A percentile compares a stretch with the other conserved stretches of the same genome.
phyloP scores from a whole-genome alignment of 306 rosid species.

The Fragaria nilgerrensis region DNA sequence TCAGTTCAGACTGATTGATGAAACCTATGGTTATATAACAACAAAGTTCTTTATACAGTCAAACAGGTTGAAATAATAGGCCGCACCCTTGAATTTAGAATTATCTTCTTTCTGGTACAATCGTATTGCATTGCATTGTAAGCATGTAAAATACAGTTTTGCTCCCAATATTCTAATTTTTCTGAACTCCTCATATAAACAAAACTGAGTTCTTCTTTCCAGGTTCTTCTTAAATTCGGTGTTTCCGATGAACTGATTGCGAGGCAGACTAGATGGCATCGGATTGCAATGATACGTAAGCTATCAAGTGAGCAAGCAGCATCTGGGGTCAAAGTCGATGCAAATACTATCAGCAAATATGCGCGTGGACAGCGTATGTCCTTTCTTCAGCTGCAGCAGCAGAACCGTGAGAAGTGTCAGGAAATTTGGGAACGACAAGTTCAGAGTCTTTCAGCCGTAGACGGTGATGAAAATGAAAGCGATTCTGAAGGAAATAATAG shows the following conservation, averaged over 20 bases:
- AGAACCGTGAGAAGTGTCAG: constrained; percentile 96
- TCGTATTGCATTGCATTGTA: neutral
- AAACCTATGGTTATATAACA: neutral
- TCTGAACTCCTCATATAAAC: neutral
- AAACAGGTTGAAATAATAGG: neutral
- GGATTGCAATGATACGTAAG: constrained; percentile 98
- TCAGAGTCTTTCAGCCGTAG: constrained; percentile 74
- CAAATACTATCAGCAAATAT: constrained; percentile 89
- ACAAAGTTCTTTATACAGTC: neutral
- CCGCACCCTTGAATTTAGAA: neutral
- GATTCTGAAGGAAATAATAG: constrained; percentile 94
- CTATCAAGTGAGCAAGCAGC: constrained; percentile 98
- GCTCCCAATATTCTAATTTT: constrained; percentile 16
- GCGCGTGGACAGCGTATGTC: constrained; percentile 99
- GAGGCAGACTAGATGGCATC: constrained; percentile 95
- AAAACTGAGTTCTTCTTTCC: constrained; percentile 18
- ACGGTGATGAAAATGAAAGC: constrained; percentile 82
- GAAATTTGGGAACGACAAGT: constrained; percentile 95
- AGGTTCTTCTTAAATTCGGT: constrained; percentile 93
- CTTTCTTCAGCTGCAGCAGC: constrained; percentile 97
- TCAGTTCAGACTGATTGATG: neutral
- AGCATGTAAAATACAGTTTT: neutral
- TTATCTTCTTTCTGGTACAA: neutral
- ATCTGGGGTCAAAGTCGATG: constrained; percentile 93
- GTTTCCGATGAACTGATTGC: constrained; percentile 91